Evolutionary conservation across 2,329 filamentous ascomycete genomes (phyloP), one percentile per base, ranked within the genome.

Genomic region (Diplodia scrobiculata): DNA sequence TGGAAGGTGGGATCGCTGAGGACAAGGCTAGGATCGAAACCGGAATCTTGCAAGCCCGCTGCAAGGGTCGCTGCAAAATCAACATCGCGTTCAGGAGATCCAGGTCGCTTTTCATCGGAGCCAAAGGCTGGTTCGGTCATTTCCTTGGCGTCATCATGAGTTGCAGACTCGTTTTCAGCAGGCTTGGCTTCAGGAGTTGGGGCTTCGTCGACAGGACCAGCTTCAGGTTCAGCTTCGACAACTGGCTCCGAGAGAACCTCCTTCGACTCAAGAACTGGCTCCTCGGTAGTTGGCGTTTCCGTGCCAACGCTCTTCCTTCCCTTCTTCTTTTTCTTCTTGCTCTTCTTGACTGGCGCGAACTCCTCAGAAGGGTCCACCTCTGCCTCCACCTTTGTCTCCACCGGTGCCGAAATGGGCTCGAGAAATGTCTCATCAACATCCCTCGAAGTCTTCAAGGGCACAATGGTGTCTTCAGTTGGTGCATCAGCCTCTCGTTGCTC

Each of bases 31-130:
- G 79, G 75, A 69, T 82, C 74, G 69, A 83, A 83, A 36, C 81
- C 81, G 29, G 79, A 80, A 60, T 80, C 77, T 66, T 78, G 74
- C 14, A 83, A 70, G 34, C 79, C 80, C 60, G 79, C 80, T 25
- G 80, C 80, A 7, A 83, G 71, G 4, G 80, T 79, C 4, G 80
- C 81, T 27, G 81, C 79, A 64, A 83, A 83, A 68, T 82, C 81
- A 41, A 81, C 76, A 55, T 81, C 78, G 9, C 72, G 71, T 25
- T 72, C 68, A 19, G 75, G 75, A 52, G 72, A 70, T 36, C 60
- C 66, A 1, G 71, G 62, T 11, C 67, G 68, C 7, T 72, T 58
- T 13, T 54, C 50, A 5, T 27, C 51, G 14, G 19, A 5, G 13
- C 14, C 25, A 65, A 38, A n/a, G 1, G 17, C n/a, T 17, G 27